phyloP scores from a whole-genome alignment of 352 stramenopile species.

The Globisporangium nunn region DNA sequence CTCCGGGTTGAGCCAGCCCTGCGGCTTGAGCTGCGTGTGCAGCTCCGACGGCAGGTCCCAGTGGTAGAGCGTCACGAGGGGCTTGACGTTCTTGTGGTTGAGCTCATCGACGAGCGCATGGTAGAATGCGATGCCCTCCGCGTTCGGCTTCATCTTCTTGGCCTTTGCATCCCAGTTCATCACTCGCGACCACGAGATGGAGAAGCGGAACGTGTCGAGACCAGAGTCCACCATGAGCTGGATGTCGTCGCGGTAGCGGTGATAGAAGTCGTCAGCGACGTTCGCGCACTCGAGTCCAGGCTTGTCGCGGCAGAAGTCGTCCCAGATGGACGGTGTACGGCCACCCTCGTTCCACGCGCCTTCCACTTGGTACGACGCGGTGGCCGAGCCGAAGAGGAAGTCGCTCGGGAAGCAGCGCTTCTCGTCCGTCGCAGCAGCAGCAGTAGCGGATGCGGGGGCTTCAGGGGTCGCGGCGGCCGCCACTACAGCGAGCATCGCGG shows the following conservation, averaged over 20 bases:
- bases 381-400: constrained; percentile 88
- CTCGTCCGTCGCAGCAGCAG: neutral
- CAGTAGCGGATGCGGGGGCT: too few relatives aligned
- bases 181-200: constrained; percentile 88
- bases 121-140: constrained; percentile 85
- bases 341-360: constrained; percentile 79
- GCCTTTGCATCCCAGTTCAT: constrained; percentile 53
- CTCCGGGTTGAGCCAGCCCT: constrained; percentile 57
- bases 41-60: constrained; percentile 91
- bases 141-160: constrained; percentile 54
- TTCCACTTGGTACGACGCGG: constrained; percentile 92
- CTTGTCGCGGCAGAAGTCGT: constrained; percentile 83
- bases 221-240: constrained; percentile 40
- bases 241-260: constrained; percentile 74
- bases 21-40: constrained; percentile 58
- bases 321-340: constrained; percentile 88
- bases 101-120: constrained; percentile 81
- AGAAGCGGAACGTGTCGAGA: constrained; percentile 87
- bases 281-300: constrained; percentile 40
- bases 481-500: neutral
- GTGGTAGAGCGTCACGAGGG: constrained; percentile 93
- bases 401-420: constrained; percentile 47
- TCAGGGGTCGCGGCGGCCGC: neutral
- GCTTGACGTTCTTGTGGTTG: constrained; percentile 54
- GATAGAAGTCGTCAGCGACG: constrained; percentile 84